phyloP scores from a whole-genome alignment of 805 yeast species.

The Nakazawaea pomicola region DNA sequence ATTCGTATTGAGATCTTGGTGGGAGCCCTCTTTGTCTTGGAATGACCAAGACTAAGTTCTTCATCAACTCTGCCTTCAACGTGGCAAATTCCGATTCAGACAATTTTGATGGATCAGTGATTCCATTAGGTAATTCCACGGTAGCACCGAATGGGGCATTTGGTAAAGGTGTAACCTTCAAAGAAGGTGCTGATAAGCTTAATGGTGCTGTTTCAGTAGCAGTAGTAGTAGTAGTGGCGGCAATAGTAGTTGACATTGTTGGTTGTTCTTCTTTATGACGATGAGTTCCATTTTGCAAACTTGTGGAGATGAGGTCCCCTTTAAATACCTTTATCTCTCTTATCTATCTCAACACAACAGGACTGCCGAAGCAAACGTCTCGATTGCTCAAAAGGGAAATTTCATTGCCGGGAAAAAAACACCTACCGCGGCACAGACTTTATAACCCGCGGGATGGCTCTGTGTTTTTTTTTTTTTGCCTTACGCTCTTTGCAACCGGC shows the following conservation, averaged over 20 bases:
- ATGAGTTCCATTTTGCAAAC: no score
- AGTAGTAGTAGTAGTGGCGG: slow-evolving; percentile 1
- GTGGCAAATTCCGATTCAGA: slow-evolving; percentile 58
- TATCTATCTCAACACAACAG: no score
- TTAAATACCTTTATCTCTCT: no score
- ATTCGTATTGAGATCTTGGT: slow-evolving; percentile 70
- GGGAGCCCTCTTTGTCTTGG: slow-evolving; percentile 64
- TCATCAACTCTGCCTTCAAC: slow-evolving; percentile 61
- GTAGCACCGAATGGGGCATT: slow-evolving; percentile 64
- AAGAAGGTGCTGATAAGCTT: slow-evolving; percentile 15
- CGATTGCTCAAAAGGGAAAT: no score
- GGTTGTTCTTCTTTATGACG: slow-evolving; percentile 3
- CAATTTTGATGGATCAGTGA: slow-evolving; percentile 69
- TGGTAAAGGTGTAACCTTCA: slow-evolving; percentile 41
- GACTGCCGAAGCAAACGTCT: no score
- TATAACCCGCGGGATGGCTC: no score
- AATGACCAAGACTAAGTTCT: slow-evolving; percentile 66
- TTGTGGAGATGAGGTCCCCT: no score
- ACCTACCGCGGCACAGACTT: no score
- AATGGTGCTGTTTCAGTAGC: not conserved
- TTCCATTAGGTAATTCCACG: slow-evolving; percentile 58
- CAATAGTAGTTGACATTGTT: not conserved
- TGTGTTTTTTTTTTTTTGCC: no score
- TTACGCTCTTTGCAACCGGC: no score
- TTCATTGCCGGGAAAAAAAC: no score